phyloP scores from a whole-genome alignment of 495 filamentous ascomycete species.

The Physcia stellaris region DNA sequence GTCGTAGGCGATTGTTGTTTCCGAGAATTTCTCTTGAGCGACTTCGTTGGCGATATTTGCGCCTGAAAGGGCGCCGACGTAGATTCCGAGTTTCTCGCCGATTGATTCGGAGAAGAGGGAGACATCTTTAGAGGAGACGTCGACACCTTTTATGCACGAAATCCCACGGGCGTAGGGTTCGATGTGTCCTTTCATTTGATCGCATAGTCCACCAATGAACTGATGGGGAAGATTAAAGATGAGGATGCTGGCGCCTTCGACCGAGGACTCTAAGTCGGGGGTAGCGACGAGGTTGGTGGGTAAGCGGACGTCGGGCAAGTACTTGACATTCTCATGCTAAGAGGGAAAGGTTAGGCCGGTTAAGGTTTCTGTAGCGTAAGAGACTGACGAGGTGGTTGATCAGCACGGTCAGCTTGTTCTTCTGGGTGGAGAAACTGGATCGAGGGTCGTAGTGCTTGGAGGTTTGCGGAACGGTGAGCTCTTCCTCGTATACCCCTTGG shows the following conservation, averaged over 20 bases:
- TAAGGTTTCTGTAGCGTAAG: too few relatives aligned
- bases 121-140: constrained; percentile 70
- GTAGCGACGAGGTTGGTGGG: constrained; percentile 81
- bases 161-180: constrained; percentile 86
- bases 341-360: too few relatives aligned
- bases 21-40: constrained; percentile 86
- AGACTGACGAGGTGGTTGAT: constrained; percentile 82
- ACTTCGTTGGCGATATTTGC: constrained; percentile 97
- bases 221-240: constrained; percentile 98
- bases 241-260: constrained; percentile 70
- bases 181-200: constrained; percentile 74
- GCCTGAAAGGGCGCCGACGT: constrained; percentile 90
- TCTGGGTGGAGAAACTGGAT: constrained; percentile 39
- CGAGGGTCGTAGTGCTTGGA: constrained; percentile 46
- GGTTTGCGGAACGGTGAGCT: constrained; percentile 54
- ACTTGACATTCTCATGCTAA: constrained; percentile 99
- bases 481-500: constrained; percentile 90
- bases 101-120: constrained; percentile 91
- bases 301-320: constrained; percentile 75
- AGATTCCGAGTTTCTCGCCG: constrained; percentile 77
- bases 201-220: constrained; percentile 82
- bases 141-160: constrained; percentile 96
- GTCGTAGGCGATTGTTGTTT: constrained; percentile 94
- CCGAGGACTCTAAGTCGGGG: constrained; percentile 69
- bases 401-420: constrained; percentile 74